Percentiles rank a stretch among this genome's conserved stretches.
Conservation (phyloP, 306 rosid species). For the Delonix regia region DNA sequence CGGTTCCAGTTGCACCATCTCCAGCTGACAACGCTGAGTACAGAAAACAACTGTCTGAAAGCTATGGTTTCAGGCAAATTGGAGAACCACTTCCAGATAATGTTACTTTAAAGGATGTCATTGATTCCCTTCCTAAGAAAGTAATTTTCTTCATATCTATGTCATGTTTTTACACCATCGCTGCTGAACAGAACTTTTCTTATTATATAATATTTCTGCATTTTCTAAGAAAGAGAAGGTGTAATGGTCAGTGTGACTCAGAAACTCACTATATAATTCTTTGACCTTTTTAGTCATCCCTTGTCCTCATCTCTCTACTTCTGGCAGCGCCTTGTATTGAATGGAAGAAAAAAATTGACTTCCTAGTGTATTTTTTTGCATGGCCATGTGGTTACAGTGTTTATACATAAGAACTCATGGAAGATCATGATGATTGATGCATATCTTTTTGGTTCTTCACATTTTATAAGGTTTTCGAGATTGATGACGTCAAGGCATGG, state of each 20-base stretch:
- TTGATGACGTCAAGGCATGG: slow-evolving; percentile 82
- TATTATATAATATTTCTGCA: slow-evolving; percentile 13
- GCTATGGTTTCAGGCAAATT: slow-evolving; percentile 78
- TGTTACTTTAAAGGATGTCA: slow-evolving; percentile 71
- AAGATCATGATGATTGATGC: slow-evolving; percentile 14
- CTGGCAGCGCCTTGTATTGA: not conserved
- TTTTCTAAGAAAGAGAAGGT: slow-evolving; percentile 10
- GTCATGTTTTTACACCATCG: slow-evolving; percentile 16
- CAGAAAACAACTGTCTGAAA: slow-evolving; percentile 71
- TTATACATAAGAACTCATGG: not conserved
- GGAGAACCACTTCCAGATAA: slow-evolving; percentile 82
- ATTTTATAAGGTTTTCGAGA: slow-evolving; percentile 74
- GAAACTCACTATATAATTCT: slow-evolving; percentile 6
- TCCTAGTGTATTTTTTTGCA: slow-evolving; percentile 9
- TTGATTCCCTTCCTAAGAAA: slow-evolving; percentile 85
- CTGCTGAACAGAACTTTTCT: not conserved
- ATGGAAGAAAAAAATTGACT: not conserved
- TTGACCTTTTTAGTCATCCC: not conserved
- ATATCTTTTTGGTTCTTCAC: slow-evolving; percentile 12
- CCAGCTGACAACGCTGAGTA: slow-evolving; percentile 58
- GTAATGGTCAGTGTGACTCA: not conserved
- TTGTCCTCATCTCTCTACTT: not conserved
- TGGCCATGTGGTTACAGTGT: not conserved
- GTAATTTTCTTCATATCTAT: slow-evolving; percentile 42
- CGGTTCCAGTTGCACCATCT: slow-evolving; percentile 68